These are phyloP conservation scores for Wickerhamomyces silvicola DNA, from an alignment of 805 yeast species.

Conservation along the genomic window DNA sequence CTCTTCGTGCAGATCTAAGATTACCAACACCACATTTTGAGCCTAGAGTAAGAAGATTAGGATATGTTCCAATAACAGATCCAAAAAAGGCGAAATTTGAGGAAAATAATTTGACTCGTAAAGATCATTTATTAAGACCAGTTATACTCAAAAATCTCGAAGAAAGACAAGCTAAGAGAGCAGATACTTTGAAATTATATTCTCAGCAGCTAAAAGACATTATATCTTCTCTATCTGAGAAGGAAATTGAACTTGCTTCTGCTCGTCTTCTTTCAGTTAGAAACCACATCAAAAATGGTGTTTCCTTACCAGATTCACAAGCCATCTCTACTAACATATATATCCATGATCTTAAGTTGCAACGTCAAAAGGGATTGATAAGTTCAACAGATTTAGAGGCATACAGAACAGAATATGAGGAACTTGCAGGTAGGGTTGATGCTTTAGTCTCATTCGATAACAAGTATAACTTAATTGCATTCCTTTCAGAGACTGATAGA, in stretches of 20 bases:
- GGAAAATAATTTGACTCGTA: slow-evolving; percentile 56
- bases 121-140: slow-evolving; percentile 54
- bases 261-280: slow-evolving; percentile 49
- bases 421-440: slow-evolving; percentile 35
- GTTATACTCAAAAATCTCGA: slow-evolving; percentile 35
- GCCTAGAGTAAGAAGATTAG: slow-evolving; percentile 85
- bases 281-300: slow-evolving; percentile 55
- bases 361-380: slow-evolving; percentile 13
- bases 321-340: slow-evolving; percentile 49
- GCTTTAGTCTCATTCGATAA: slow-evolving; percentile 42
- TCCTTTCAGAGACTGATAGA: slow-evolving; percentile 30
- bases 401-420: slow-evolving; percentile 26
- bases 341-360: slow-evolving; percentile 33
- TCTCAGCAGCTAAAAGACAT: slow-evolving; percentile 23
- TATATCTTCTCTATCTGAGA: slow-evolving; percentile 23
- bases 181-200: slow-evolving; percentile 24
- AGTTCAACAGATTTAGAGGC: slow-evolving; percentile 25
- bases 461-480: slow-evolving; percentile 32
- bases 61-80: slow-evolving; percentile 50
- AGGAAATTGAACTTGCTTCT: slow-evolving; percentile 33
- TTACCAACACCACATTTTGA: slow-evolving; percentile 88
- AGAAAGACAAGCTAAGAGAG: slow-evolving; percentile 36
- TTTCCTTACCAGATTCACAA: slow-evolving; percentile 47
- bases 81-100: slow-evolving; percentile 49
- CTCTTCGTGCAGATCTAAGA: slow-evolving; percentile 52